Conservation (phyloP, 352 stramenopile species). For the Phytophthora citrophthora region DNA sequence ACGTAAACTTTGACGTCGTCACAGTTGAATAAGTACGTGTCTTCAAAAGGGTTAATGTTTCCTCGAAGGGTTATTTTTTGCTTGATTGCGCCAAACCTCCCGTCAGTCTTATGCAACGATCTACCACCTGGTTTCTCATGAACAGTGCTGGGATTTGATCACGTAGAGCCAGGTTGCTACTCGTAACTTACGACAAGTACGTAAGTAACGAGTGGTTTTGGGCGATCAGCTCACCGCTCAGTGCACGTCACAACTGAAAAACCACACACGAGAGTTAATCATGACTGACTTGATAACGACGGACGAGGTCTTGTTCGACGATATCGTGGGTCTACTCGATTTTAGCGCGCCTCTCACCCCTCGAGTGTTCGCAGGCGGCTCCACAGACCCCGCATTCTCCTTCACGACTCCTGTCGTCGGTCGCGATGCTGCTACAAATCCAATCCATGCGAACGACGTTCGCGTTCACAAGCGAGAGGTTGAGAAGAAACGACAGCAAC, state of each 20-base stretch:
- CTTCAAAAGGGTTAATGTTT: no score
- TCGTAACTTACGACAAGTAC: no score
- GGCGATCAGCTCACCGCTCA: neutral
- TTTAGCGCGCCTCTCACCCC: constrained; percentile 5
- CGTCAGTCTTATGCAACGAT: no score
- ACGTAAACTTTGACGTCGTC: no score
- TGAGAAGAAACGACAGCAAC: constrained; percentile 22
- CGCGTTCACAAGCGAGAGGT: constrained; percentile 1
- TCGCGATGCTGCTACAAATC: neutral
- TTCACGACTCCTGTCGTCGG: neutral
- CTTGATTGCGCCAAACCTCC: no score
- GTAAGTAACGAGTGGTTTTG: no score
- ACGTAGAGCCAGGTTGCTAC: no score
- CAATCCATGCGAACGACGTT: neutral
- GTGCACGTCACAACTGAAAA: neutral
- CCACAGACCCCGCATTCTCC: neutral
- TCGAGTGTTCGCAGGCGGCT: neutral
- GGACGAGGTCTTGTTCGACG: constrained; percentile 11
- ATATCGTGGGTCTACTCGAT: constrained; percentile 11
- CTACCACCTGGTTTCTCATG: no score
- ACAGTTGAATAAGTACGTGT: no score
- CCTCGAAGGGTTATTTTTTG: no score
- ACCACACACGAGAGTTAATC: neutral
- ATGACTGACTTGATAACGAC: constrained; percentile 14
- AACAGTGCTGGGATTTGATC: no score